These are phyloP conservation scores for Pyropia yezoensis DNA, from an alignment of 23 red algal species.

Conservation along the genomic window DNA sequence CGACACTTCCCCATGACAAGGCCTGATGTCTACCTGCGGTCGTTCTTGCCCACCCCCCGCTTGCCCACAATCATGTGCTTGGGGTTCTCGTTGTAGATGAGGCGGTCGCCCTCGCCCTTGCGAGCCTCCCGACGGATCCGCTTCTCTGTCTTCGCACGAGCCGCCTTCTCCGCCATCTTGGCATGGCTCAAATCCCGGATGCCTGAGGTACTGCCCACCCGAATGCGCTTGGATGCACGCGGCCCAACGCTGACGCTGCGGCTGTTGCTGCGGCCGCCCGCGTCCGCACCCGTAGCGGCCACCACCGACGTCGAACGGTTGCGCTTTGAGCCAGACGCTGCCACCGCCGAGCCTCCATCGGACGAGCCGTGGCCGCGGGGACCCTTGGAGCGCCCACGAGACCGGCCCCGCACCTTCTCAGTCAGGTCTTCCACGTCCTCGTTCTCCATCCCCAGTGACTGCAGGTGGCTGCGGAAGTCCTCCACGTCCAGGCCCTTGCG, in stretches of 20 bases:
- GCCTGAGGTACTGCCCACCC: constrained; percentile 28
- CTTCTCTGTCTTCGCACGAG: constrained; percentile 25
- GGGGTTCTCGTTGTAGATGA: constrained; percentile 57
- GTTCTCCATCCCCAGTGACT: constrained; percentile 56
- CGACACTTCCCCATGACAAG: too few species aligned
- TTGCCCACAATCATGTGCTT: constrained; percentile 88
- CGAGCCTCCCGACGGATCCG: constrained; percentile 29
- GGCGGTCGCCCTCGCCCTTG: constrained; percentile 82
- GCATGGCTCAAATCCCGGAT: constrained; percentile 44
- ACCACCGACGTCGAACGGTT: constrained; percentile 16
- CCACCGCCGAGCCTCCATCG: not conserved
- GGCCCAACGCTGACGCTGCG: not conserved
- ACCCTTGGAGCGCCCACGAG: not conserved
- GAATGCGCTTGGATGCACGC: constrained; percentile 10
- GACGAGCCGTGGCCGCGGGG: not conserved
- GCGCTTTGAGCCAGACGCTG: not conserved
- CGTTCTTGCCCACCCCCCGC: constrained; percentile 59
- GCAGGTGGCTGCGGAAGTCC: constrained; percentile 33
- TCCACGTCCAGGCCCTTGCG: constrained; percentile 18
- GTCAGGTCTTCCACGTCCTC: constrained; percentile 34
- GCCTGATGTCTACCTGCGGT: constrained; percentile 27
- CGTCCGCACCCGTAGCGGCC: constrained; percentile 21
- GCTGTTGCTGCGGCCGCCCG: constrained; percentile 13
- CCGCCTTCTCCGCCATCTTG: constrained; percentile 50
- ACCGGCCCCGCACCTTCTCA: not conserved